Evolutionary conservation across 495 filamentous ascomycete species (phyloP), one percentile per base, ranked within the genome.

Genomic region (Trichoderma erinaceum): DNA sequence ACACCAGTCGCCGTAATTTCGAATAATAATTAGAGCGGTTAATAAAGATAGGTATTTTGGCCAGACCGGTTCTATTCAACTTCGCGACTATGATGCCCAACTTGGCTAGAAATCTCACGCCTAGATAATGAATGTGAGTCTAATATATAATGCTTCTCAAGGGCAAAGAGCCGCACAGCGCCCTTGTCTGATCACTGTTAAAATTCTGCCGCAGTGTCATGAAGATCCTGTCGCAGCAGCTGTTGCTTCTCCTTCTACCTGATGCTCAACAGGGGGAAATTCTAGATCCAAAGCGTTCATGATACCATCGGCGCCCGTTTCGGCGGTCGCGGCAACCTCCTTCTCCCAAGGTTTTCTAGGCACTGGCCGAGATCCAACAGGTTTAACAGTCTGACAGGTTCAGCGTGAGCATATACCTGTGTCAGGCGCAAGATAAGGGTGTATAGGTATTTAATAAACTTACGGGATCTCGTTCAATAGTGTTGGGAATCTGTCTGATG

Each of bases 401-500:
- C 12, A 35, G 27, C 8, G 44, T 41, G 13, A 66, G 16, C 63
- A 48, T 61, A 16, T n/a, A 41, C 25, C 64, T 29, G 2, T 16
- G 25, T 4, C 5, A 16, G 50, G 50, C 21, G 16, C 18, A 56
- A 61, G 8, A 48, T 38, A 58, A 41, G 21, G 25, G 38, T 3
- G 44, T 0, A 25, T 50, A n/a, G 44, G 16, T 0, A 16, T 61
- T 32, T 5, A 27, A 18, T 10, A 11, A 1, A 75, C 76, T 69
- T 25, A 78, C 74, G 56, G 78, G 74, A 2, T 88, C 89, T 29
- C 85, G 78, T 38, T 95, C 83, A 8, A 97, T 84, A 0, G 88
- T 95, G 70, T 92, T 84, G 16, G 96, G 93, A 70, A 99, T 95
- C 69, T 97, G 83, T 70, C 88, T 88, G 73, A 99, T 96, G 2